phyloP scores from a whole-genome alignment of 2,329 filamentous ascomycete species.

The Talaromyces sp. region DNA sequence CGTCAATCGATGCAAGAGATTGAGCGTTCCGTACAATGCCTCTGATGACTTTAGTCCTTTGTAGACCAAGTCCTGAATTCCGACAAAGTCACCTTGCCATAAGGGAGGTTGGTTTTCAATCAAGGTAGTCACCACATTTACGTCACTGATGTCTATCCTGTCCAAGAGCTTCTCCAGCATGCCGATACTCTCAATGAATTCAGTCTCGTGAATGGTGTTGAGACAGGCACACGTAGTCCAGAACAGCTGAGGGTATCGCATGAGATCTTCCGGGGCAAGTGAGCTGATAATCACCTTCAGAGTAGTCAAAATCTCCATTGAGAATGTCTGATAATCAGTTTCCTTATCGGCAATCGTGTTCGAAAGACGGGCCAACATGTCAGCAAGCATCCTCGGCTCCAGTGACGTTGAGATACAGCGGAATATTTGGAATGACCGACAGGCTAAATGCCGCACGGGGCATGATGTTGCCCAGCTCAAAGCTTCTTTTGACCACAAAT shows the following conservation, averaged over 20 bases:
- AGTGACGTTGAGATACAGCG: constrained; percentile 85
- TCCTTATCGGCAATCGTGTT: constrained; percentile 97
- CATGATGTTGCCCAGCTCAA: constrained; percentile 96
- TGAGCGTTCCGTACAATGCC: constrained; percentile 71
- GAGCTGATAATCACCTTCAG: constrained; percentile 86
- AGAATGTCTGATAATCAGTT: constrained; percentile 89
- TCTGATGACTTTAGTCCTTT: constrained; percentile 85
- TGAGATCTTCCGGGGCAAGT: constrained; percentile 68
- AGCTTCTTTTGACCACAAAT: constrained; percentile 84
- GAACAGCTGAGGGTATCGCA: constrained; percentile 91
- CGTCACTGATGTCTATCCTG: constrained; percentile 73
- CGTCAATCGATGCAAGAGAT: constrained; percentile 71
- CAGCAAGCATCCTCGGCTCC: constrained; percentile 89
- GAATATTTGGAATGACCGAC: constrained; percentile 95
- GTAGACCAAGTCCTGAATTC: constrained; percentile 77
- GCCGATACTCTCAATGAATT: constrained; percentile 83
- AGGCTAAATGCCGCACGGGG: constrained; percentile 88
- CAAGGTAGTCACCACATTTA: constrained; percentile 62
- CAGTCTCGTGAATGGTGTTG: constrained; percentile 92
- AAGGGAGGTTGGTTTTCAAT: constrained; percentile 72
- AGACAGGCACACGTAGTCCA: constrained; percentile 97
- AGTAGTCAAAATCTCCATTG: constrained; percentile 95
- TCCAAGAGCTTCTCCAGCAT: constrained; percentile 84
- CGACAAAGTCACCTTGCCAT: constrained; percentile 87
- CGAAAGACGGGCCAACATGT: constrained; percentile 91